These are phyloP conservation scores for Diaporthe sp. DNA, from an alignment of 2,329 filamentous ascomycete genomes.

Conservation along the genomic window DNA sequence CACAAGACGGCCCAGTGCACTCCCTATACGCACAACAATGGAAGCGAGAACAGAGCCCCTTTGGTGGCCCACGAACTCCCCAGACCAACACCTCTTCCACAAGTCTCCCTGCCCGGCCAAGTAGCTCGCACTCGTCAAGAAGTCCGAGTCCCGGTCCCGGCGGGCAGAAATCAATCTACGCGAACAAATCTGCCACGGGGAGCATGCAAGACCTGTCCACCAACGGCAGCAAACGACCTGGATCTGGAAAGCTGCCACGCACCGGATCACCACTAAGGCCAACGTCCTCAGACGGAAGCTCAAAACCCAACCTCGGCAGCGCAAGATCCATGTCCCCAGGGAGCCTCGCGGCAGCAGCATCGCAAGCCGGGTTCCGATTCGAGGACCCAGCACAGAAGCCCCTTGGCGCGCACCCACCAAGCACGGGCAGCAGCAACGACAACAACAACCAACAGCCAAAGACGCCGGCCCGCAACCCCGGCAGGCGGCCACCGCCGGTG, in stretches of 20 bases:
- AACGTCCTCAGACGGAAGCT: not conserved
- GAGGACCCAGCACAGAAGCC: not conserved
- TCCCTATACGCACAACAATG: slow-evolving; percentile 27
- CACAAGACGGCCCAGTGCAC: slow-evolving; percentile 11
- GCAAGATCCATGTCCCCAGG: slow-evolving; percentile 12
- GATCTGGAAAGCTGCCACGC: not conserved
- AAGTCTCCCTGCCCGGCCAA: slow-evolving; percentile 8
- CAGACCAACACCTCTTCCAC: slow-evolving; percentile 2
- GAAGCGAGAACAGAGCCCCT: slow-evolving; percentile 26
- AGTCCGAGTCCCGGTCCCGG: not conserved
- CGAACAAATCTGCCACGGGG: slow-evolving; percentile 12
- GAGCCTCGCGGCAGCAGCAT: slow-evolving; percentile 19
- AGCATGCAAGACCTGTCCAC: slow-evolving; percentile 22
- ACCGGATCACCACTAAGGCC: slow-evolving; percentile 21
- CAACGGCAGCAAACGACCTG: not conserved
- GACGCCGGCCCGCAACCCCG: not conserved
- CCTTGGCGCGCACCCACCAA: not conserved
- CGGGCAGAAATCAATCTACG: slow-evolving; percentile 15
- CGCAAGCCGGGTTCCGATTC: slow-evolving; percentile 24
- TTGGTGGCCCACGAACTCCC: slow-evolving; percentile 8
- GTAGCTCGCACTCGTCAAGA: slow-evolving; percentile 19
- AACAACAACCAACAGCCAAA: not conserved
- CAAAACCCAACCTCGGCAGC: slow-evolving; percentile 7
- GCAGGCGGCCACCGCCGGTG: not conserved
- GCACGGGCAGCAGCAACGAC: not conserved